Conservation (phyloP, 2,329 filamentous ascomycete species). For the Coleophoma crateriformis region DNA sequence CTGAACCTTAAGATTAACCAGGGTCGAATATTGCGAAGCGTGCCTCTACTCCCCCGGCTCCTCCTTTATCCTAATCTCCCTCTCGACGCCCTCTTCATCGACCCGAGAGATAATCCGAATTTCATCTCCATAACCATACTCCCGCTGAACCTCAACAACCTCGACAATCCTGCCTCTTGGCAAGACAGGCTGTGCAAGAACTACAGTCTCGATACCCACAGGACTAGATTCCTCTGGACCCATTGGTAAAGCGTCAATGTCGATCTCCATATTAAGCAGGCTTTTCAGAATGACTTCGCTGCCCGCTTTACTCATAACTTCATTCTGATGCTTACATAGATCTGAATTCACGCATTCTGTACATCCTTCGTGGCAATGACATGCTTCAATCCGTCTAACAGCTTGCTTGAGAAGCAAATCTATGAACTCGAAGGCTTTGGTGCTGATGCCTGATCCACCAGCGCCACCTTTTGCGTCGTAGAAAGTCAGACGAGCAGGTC, state of each 20-base stretch:
- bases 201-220: constrained; percentile 75
- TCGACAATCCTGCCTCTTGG: constrained; percentile 15
- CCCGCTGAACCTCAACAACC: constrained; percentile 16
- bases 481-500: constrained; percentile 84
- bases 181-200: constrained; percentile 62
- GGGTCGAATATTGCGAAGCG: no score
- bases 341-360: constrained; percentile 86
- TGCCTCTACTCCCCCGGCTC: constrained; percentile 17
- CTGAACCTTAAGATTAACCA: no score
- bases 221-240: constrained; percentile 68
- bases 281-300: constrained; percentile 75
- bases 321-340: constrained; percentile 77
- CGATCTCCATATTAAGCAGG: constrained; percentile 70
- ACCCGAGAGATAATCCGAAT: constrained; percentile 19
- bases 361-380: constrained; percentile 75
- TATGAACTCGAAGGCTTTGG: constrained; percentile 90
- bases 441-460: constrained; percentile 77
- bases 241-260: constrained; percentile 80
- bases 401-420: constrained; percentile 74
- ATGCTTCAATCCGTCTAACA: constrained; percentile 68
- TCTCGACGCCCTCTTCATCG: constrained; percentile 15
- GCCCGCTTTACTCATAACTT: constrained; percentile 91
- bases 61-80: constrained; percentile 21
- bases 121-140: constrained; percentile 20
- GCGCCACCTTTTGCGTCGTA: constrained; percentile 92